Evolutionary conservation across 2,329 filamentous ascomycete genomes (phyloP).

Genomic region (Botryotinia convoluta): DNA sequence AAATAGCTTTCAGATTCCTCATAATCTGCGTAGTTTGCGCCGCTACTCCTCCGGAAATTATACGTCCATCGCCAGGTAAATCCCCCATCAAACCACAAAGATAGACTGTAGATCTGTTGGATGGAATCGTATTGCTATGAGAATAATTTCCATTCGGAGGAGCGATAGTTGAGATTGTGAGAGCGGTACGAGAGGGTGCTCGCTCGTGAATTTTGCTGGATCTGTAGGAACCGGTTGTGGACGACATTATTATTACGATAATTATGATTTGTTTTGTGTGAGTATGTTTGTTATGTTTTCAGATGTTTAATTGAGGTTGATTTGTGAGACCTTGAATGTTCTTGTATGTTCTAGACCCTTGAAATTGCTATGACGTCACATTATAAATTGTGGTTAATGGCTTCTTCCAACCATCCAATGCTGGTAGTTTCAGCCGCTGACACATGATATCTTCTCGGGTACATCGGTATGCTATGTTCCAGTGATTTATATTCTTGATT

Average conservation of each 20-base stretch:
- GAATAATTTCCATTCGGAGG: constrained; percentile 9
- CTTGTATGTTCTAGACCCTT: constrained; percentile 9
- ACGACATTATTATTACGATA: not conserved
- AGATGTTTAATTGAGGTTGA: not conserved
- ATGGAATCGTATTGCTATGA: constrained; percentile 4
- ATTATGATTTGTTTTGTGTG: not conserved
- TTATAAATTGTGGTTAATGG: not conserved
- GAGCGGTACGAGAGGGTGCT: not conserved
- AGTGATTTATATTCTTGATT: not conserved
- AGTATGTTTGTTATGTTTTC: not conserved
- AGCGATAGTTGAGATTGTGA: constrained; percentile 13
- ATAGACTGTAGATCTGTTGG: constrained; percentile 8
- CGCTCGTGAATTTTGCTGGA: constrained; percentile 8
- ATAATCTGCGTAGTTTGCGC: constrained; percentile 17
- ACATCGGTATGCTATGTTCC: not conserved
- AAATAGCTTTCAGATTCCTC: constrained; percentile 13
- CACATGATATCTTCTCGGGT: not conserved
- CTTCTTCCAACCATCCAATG: constrained; percentile 1
- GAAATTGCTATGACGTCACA: constrained; percentile 4
- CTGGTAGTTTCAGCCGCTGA: constrained; percentile 1
- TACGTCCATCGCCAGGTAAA: constrained; percentile 8
- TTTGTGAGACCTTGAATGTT: not conserved
- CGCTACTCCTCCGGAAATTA: constrained; percentile 3
- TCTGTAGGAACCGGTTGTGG: not conserved
- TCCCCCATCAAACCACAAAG: constrained; percentile 13